phyloP scores from a whole-genome alignment of 805 yeast genomes.

The Debaryomyces castellii region DNA sequence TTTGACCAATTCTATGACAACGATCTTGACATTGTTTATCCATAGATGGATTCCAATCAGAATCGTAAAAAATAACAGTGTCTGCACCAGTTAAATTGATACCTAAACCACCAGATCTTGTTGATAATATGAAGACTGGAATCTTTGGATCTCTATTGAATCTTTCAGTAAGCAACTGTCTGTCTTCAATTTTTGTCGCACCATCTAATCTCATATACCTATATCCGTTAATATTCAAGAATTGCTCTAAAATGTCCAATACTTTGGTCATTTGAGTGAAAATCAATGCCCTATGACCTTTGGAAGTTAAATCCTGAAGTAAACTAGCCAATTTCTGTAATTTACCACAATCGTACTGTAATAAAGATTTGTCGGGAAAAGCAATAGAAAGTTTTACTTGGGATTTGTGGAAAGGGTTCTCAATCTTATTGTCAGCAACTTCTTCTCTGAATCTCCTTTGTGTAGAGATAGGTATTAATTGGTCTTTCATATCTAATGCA shows the following conservation, averaged over 20 bases:
- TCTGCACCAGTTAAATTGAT: conserved; percentile 98
- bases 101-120: conserved; percentile 98
- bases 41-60: conserved; percentile 99
- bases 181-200: conserved; percentile 94
- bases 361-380: conserved; percentile 89
- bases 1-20: conserved; percentile 98
- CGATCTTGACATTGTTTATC: conserved; percentile 99
- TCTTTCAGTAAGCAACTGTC: conserved; percentile 90
- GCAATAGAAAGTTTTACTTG: conserved; percentile 89
- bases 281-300: conserved; percentile 91
- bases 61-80: conserved; percentile 95
- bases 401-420: conserved; percentile 65
- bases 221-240: conserved; percentile 90
- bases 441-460: conserved; percentile 29
- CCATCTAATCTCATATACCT: conserved; percentile 95
- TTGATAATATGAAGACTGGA: conserved; percentile 88
- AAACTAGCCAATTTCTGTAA: conserved; percentile 79
- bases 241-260: conserved; percentile 87
- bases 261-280: conserved; percentile 99
- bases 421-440: conserved; percentile 42
- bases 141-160: conserved; percentile 84
- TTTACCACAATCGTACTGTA: conserved; percentile 97
- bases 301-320: conserved; percentile 72
- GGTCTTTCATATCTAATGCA: conserved; percentile 64
- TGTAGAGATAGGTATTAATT: conserved; percentile 42